Evolutionary conservation across 257 asterid species (phyloP).

Genomic region (Capsicum baccatum): DNA sequence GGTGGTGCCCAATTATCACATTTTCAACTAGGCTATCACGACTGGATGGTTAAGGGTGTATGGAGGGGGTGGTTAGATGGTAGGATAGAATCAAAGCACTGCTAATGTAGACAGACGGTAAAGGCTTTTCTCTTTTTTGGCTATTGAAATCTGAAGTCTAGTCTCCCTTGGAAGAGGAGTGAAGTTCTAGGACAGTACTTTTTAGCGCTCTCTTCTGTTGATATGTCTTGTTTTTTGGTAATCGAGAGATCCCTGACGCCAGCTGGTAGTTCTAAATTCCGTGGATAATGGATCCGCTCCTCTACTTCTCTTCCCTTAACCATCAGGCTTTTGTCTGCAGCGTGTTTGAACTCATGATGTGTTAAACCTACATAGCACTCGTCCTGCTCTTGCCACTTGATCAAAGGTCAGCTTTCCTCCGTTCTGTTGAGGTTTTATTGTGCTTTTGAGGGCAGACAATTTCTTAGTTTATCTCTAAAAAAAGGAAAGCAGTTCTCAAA

Average conservation of each 20-base stretch:
- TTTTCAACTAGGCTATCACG: constrained; percentile 8
- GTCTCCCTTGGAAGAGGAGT: constrained; percentile 24
- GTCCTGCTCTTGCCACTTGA: not conserved
- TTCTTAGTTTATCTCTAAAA: not conserved
- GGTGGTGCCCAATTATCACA: not conserved
- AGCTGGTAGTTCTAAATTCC: not conserved
- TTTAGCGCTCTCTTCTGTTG: constrained; percentile 17
- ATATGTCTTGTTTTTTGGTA: not conserved
- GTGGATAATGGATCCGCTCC: not conserved
- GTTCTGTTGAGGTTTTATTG: not conserved
- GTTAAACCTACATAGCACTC: not conserved
- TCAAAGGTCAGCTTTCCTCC: not conserved
- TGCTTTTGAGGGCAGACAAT: not conserved
- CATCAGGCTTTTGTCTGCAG: not conserved
- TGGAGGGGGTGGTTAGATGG: not conserved
- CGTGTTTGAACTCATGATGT: not conserved
- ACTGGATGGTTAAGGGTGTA: constrained; percentile 18
- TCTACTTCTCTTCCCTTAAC: not conserved
- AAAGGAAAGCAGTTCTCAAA: not conserved
- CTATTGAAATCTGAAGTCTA: not conserved
- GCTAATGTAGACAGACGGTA: constrained; percentile 13
- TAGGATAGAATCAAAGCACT: not conserved
- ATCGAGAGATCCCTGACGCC: not conserved
- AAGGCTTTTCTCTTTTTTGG: not conserved
- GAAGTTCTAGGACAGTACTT: constrained; percentile 3